Base-by-base conservation (phyloP, 257 asterid genomes). In the Coffea canephora region DNA sequence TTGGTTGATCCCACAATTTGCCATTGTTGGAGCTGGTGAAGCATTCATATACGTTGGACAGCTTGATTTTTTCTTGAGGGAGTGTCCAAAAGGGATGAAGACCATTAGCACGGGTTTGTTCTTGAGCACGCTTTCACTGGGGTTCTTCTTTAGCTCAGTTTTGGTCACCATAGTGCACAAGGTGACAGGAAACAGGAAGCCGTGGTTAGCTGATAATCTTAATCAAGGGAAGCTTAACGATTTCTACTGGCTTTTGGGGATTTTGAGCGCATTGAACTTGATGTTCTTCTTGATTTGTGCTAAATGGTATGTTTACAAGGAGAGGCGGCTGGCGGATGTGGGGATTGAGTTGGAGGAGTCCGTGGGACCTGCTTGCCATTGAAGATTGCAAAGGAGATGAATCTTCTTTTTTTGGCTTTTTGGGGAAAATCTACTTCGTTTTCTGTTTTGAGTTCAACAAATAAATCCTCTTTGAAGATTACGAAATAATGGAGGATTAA, bases 21-120 rank as follows among this genome's bases (percentile, higher is more conserved):
- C 25, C 31, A 31, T 90, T 0, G 93, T 92, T 1, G 99, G 99
- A 61, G 88, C 96, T 0, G 98, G 98, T 0, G 98, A 95, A 86
- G 98, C 99, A 0, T 92, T 95, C 9, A 91, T 91, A 7, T 95
- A 93, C 78, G 90, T 92, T 6, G 99, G 99, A 4, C 99, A 95
- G 54, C 92, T 95, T 0, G 99, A 95, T 83, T 95, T 95, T 77
- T 95, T 93, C 83, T 76, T 93, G 0, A 84, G 92, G 3, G 98
- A 93, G 52, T 95, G 97, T 8, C 99, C 99, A 0, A 91, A 91
- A 76, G 98, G 99, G 16, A 95, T 91, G 99, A 95, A 95, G 67
- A 92, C 99, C 0, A 93, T 95, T 89, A 91, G 97, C 79, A 93
- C 99, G 0, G 97, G 99, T 0, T 76, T 95, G 76, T 93, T 95